Conservation (phyloP, 1,284 basidiomycete species). For the Cryptococcus neoformans region DNA sequence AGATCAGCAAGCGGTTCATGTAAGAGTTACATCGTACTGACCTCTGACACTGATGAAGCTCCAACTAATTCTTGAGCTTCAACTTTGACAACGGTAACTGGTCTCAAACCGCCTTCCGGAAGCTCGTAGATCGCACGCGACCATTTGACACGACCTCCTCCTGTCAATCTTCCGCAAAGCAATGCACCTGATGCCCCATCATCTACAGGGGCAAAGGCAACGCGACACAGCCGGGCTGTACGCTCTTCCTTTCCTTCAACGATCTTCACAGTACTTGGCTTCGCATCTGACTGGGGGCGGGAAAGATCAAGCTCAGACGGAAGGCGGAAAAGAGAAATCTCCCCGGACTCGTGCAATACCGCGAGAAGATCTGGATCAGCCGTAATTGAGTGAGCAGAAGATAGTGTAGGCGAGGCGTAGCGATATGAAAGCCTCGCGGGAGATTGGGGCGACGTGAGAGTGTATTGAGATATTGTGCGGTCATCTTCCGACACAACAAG, state of each 20-base stretch:
- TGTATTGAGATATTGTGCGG: slow-evolving; percentile 60
- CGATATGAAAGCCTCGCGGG: slow-evolving; percentile 53
- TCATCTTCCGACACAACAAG: slow-evolving; percentile 70
- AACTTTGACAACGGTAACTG: slow-evolving; percentile 51
- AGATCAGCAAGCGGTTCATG: neutral
- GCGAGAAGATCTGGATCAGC: slow-evolving; percentile 54
- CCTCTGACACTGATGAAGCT: too few relatives aligned
- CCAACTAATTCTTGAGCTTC: slow-evolving; percentile 52
- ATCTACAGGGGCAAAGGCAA: slow-evolving; percentile 41
- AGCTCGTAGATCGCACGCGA: slow-evolving; percentile 60
- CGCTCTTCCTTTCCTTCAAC: slow-evolving; percentile 44
- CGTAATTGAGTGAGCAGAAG: slow-evolving; percentile 60
- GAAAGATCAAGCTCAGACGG: slow-evolving; percentile 54
- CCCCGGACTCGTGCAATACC: slow-evolving; percentile 64
- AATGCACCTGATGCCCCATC: slow-evolving; percentile 57
- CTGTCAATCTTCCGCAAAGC: slow-evolving; percentile 60
- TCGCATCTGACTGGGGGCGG: slow-evolving; percentile 37
- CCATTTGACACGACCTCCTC: slow-evolving; percentile 67
- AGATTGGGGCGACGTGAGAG: slow-evolving; percentile 55
- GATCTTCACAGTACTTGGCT: slow-evolving; percentile 35
- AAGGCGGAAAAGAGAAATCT: slow-evolving; percentile 62
- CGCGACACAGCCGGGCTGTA: slow-evolving; percentile 25
- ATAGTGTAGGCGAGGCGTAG: slow-evolving; percentile 59
- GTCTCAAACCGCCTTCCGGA: slow-evolving; percentile 50
- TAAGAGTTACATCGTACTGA: neutral